phyloP scores from a whole-genome alignment of 176 grass and related monocot species.

The Oryza meyeriana region DNA sequence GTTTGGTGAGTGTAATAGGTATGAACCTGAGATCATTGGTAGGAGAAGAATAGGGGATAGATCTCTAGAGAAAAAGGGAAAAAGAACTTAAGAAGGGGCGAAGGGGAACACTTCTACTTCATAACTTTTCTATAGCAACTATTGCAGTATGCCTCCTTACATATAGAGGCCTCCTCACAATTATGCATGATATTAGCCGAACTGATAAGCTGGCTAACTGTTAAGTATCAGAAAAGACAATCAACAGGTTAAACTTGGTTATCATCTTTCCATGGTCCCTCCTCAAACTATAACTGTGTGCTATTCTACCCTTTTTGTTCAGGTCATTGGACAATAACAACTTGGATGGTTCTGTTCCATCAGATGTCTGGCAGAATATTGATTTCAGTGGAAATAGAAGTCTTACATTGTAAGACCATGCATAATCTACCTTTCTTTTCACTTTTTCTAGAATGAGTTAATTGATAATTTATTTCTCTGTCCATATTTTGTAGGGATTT shows the following conservation, averaged over 20 bases:
- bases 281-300: background rate
- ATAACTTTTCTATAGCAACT: background rate
- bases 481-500: conserved; percentile 66
- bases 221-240: no score
- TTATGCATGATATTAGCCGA: background rate
- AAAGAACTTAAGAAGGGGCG: background rate
- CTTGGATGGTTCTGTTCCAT: conserved; percentile 60
- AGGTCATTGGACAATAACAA: conserved; percentile 65
- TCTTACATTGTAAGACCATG: conserved; percentile 52
- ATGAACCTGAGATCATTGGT: background rate
- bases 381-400: conserved; percentile 55
- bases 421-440: background rate
- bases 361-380: conserved; percentile 58
- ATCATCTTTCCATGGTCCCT: no score
- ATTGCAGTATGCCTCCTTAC: conserved; percentile 2
- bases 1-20: background rate
- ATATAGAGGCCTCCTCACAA: background rate
- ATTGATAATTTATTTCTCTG: background rate
- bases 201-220: no score
- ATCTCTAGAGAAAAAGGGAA: background rate
- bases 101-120: background rate
- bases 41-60: background rate
- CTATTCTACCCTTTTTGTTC: conserved; percentile 24
- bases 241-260: background rate
- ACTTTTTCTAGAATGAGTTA: background rate